phyloP scores from a whole-genome alignment of 2,329 filamentous ascomycete species.

The Sporothrix curviconia region DNA sequence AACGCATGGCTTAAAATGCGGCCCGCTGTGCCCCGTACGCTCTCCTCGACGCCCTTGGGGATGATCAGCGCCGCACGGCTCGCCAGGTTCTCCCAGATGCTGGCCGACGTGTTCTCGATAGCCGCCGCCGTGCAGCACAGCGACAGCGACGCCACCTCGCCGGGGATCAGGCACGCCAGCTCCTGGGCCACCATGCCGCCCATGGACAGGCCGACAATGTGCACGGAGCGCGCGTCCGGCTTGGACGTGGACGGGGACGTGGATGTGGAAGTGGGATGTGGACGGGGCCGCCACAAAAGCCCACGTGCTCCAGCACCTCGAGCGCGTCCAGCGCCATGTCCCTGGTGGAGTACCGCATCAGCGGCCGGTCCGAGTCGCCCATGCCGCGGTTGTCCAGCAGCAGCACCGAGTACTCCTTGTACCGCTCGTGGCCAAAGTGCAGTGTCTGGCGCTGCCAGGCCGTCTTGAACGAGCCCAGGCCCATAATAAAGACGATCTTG shows the following conservation, averaged over 20 bases:
- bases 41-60: constrained; percentile 63
- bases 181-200: constrained; percentile 93
- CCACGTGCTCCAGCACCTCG: constrained; percentile 62
- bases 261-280: too few species aligned
- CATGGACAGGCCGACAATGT: constrained; percentile 75
- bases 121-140: constrained; percentile 56
- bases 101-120: constrained; percentile 56
- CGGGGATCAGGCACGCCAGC: constrained; percentile 50
- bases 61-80: constrained; percentile 52
- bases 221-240: constrained; percentile 36
- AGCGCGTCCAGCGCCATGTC: constrained; percentile 77
- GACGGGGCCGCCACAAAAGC: constrained; percentile 34
- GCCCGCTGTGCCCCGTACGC: constrained; percentile 56
- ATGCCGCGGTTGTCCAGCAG: constrained; percentile 82
- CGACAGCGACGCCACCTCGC: constrained; percentile 48
- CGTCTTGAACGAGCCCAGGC: constrained; percentile 60
- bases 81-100: constrained; percentile 54
- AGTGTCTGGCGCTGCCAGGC: constrained; percentile 80
- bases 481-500: constrained; percentile 73
- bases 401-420: constrained; percentile 63
- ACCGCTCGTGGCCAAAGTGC: constrained; percentile 68
- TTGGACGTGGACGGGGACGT: too few species aligned
- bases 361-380: constrained; percentile 70
- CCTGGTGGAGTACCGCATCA: constrained; percentile 70
- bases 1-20: constrained; percentile 62